Evolutionary conservation across 768 basidiomycete species (phyloP).

Genomic region (Termitomyces bulborhizus): DNA sequence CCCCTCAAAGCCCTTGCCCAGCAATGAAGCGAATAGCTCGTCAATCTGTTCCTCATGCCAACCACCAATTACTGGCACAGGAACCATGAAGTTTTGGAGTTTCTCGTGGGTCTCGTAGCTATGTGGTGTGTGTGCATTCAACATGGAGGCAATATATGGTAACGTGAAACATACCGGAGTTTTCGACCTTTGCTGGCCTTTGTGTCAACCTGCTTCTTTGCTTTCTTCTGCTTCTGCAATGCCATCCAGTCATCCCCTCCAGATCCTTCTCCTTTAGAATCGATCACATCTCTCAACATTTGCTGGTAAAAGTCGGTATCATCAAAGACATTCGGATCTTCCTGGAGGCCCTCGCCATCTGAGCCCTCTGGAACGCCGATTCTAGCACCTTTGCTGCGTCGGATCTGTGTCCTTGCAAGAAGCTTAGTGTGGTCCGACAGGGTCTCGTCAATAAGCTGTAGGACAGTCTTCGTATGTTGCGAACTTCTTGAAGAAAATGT

Average conservation of each 20-base stretch:
- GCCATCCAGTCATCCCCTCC: conserved; percentile 56
- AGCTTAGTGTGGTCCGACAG: conserved; percentile 52
- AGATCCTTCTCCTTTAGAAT: conserved; percentile 43
- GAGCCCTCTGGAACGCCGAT: conserved; percentile 29
- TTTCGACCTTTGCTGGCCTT: conserved; percentile 95
- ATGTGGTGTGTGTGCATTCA: neutral
- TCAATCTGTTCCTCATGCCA: conserved; percentile 99
- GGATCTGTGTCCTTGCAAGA: conserved; percentile 55
- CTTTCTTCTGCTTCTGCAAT: conserved; percentile 61
- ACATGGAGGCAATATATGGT: neutral
- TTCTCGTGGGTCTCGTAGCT: conserved; percentile 96
- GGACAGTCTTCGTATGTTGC: conserved; percentile 54
- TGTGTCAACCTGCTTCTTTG: conserved; percentile 88
- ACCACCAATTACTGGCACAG: conserved; percentile 55
- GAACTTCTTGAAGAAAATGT: conserved; percentile 55
- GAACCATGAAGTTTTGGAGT: conserved; percentile 95
- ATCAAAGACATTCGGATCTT: conserved; percentile 60
- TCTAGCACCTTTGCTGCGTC: conserved; percentile 42
- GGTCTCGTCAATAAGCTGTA: conserved; percentile 74
- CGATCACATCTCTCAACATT: conserved; percentile 86
- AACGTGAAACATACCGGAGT: conserved; percentile 52
- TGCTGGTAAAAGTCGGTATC: conserved; percentile 94
- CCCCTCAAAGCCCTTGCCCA: conserved; percentile 67
- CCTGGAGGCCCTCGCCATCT: conserved; percentile 25
- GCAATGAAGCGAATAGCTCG: conserved; percentile 83